A percentile compares a stretch with the other conserved stretches of the same genome.
Conservation (phyloP, 257 asterid genomes). For the Nicotiana noctiflora region DNA sequence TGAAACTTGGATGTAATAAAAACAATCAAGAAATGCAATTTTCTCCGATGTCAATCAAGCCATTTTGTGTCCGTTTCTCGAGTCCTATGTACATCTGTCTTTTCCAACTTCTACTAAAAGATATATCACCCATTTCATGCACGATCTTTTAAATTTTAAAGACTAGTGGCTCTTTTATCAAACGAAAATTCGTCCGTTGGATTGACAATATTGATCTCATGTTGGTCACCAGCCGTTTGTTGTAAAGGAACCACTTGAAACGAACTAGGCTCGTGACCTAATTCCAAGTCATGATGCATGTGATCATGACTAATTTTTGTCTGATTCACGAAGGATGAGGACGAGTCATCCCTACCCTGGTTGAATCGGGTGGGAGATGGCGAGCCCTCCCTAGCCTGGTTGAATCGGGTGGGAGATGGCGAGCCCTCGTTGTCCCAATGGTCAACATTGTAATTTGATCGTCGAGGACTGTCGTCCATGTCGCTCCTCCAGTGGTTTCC, state of each 20-base stretch:
- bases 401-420: slow-evolving; percentile 34
- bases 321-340: slow-evolving; percentile 17
- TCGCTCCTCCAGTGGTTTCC: slow-evolving; percentile 30
- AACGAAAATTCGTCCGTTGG: slow-evolving; percentile 46
- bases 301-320: slow-evolving; percentile 29
- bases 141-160: neutral
- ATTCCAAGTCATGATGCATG: slow-evolving; percentile 9
- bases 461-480: slow-evolving; percentile 33
- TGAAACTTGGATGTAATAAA: neutral
- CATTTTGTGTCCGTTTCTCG: too few species aligned
- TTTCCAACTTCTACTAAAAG: too few species aligned
- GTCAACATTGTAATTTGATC: slow-evolving; percentile 22
- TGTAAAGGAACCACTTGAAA: slow-evolving; percentile 34
- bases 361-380: slow-evolving; percentile 25
- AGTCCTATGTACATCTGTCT: too few species aligned
- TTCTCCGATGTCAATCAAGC: too few species aligned
- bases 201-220: slow-evolving; percentile 20
- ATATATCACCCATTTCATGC: too few species aligned
- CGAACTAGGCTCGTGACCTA: slow-evolving; percentile 11
- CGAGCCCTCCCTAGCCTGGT: slow-evolving; percentile 17
- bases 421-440: slow-evolving; percentile 42
- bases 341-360: slow-evolving; percentile 15
- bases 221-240: slow-evolving; percentile 7
- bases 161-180: slow-evolving; percentile 17
- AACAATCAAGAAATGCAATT: neutral